Evolutionary conservation across 345 rosid species (phyloP), one percentile per base, ranked within the genome.

Genomic region (Camelina laxa): DNA sequence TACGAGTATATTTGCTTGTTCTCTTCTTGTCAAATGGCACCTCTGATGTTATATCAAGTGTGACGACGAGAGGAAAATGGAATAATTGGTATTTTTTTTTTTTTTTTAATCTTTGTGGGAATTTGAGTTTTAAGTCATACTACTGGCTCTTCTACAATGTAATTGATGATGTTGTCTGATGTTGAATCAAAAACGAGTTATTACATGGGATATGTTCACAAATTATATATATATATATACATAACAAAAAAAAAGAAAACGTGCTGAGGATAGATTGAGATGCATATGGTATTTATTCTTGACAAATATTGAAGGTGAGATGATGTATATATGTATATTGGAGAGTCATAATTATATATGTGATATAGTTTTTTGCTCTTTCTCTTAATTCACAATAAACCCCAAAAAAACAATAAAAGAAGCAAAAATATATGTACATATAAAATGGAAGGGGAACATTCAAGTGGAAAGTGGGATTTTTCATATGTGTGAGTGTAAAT

Each of bases 401-500:
- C 11, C 30, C 30, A 41, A 39, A 27, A 20, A 7, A 10, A 20
- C 3, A 59, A 56, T 6, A 44, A 55, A 41, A 2, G 24, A 59
- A 16, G 12, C 57, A 65, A 17, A 27, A 4, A 27, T 27, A 44
- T 42, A 15, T 22, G 27, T 4, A 60, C 7, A 42, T 16, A 48
- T 44, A 44, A 7, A 41, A 60, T 20, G 13, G 80, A 48, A 48
- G 54, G 30, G 36, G 45, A 47, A 63, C 49, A 69, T 69, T 51
- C 41, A 24, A 63, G 67, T 53, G 59, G 70, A 50, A 62, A 36
- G 50, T 76, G 24, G 80, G n/a, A 15, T 41, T 42, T 24, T 68
- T 68, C 73, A 75, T 75, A 59, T 76, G 69, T 69, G 70, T 69
- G 74, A 68, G 79, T 74, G 81, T 65, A 76, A 70, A 62, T 76